A percentile compares a stretch with the other conserved stretches of the same genome.
These are phyloP conservation scores for Nidula microcarpa DNA, from an alignment of 768 basidiomycete genomes.

Conservation along the genomic window DNA sequence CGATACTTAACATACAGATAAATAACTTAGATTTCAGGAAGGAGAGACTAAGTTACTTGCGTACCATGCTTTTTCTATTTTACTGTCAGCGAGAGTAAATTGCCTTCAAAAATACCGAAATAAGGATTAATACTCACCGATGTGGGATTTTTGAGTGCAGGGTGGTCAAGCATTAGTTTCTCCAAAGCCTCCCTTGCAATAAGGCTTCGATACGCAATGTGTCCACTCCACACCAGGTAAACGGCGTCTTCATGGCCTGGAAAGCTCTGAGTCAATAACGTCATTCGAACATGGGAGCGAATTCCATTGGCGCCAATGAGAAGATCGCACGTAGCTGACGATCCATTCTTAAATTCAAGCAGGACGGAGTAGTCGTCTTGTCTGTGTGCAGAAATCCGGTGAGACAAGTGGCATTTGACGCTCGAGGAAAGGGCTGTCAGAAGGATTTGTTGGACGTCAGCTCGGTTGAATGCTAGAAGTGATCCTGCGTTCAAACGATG, in stretches of 20 bases:
- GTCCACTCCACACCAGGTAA: neutral
- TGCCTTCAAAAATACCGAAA: neutral
- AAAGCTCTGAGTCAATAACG: neutral
- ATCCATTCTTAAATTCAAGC: neutral
- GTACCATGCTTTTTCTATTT: neutral
- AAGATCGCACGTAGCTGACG: neutral
- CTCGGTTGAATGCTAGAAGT: neutral
- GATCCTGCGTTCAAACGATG: no score
- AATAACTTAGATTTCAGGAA: neutral
- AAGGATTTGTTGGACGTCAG: neutral
- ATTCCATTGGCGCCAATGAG: neutral
- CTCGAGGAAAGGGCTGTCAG: neutral
- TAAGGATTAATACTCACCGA: no score
- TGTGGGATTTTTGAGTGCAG: neutral
- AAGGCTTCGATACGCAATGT: neutral
- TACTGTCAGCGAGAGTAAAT: neutral
- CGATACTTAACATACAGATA: neutral
- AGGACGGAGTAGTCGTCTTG: neutral
- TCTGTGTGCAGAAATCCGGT: neutral
- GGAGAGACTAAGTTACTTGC: neutral
- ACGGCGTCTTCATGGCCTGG: neutral
- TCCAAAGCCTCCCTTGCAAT: neutral
- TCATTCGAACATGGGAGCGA: neutral
- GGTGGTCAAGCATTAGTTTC: neutral
- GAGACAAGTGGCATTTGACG: neutral